These are phyloP conservation scores for Diaporthe ampelina DNA, from an alignment of 2,329 filamentous ascomycete genomes.

Conservation along the genomic window DNA sequence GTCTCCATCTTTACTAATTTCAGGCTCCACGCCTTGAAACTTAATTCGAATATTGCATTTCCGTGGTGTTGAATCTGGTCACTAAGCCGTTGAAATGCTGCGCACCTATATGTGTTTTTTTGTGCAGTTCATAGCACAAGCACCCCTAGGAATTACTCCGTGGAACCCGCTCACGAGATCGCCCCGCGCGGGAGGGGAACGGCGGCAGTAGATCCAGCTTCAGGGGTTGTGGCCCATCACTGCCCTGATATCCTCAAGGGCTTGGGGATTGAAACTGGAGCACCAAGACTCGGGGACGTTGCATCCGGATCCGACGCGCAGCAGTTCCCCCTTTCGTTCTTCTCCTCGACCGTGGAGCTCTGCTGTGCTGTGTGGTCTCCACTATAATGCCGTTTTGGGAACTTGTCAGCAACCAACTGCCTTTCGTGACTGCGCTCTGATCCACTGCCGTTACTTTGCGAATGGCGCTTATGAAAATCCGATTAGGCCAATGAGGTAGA, in stretches of 20 bases:
- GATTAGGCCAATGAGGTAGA: background rate
- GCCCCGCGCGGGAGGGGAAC: constrained; percentile 2
- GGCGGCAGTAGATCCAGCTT: background rate
- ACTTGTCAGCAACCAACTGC: background rate
- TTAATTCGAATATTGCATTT: background rate
- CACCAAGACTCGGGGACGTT: background rate
- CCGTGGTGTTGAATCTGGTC: background rate
- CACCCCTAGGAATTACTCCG: background rate
- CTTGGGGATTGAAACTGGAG: background rate
- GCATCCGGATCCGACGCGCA: constrained; percentile 9
- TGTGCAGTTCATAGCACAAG: background rate
- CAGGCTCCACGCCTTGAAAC: background rate
- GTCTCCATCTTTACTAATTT: background rate
- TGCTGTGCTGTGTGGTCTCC: constrained; percentile 1
- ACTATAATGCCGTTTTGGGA: background rate
- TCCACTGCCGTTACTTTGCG: background rate
- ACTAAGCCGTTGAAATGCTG: background rate
- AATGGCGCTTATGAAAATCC: constrained; percentile 1
- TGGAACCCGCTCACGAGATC: background rate
- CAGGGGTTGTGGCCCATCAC: background rate
- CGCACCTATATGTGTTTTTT: background rate
- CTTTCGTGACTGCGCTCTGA: background rate
- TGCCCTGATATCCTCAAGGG: background rate
- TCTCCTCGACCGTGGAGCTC: background rate
- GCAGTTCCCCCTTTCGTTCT: background rate